Conservation (phyloP, 2,329 filamentous ascomycete species). For the Fusarium chlamydosporum region DNA sequence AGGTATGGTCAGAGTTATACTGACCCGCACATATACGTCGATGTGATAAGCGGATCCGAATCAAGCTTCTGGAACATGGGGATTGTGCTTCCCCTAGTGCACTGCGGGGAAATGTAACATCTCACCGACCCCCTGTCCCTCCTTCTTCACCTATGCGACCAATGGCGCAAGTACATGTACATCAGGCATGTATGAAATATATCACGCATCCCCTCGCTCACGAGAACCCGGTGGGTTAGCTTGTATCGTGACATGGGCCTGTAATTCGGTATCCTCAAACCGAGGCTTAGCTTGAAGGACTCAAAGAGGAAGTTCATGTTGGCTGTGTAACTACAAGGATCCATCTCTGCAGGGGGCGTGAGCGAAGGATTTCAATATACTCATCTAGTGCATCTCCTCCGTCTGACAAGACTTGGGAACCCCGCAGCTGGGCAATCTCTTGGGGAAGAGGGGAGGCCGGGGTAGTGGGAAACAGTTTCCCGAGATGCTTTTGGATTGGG, state of each 20-base stretch:
- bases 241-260: constrained; percentile 18
- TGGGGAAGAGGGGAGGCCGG: constrained; percentile 31
- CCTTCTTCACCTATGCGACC: not conserved
- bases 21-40: constrained; percentile 28
- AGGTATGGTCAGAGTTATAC: constrained; percentile 32
- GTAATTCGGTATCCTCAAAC: constrained; percentile 42
- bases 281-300: constrained; percentile 33
- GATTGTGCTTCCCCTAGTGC: constrained; percentile 10
- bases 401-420: constrained; percentile 21
- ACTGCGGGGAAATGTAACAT: constrained; percentile 34
- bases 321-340: constrained; percentile 13
- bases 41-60: constrained; percentile 14
- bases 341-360: not conserved
- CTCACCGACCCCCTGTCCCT: constrained; percentile 7
- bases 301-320: constrained; percentile 28
- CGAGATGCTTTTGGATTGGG: constrained; percentile 21
- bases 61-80: constrained; percentile 40
- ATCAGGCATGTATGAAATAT: not conserved
- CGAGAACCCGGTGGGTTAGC: constrained; percentile 18
- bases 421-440: constrained; percentile 34
- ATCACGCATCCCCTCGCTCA: constrained; percentile 11
- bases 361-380: constrained; percentile 8
- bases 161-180: not conserved
- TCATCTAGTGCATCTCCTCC: constrained; percentile 18
- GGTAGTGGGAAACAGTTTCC: constrained; percentile 24